phyloP scores from a whole-genome alignment of 306 rosid genomes.

The Prosopis cineraria region DNA sequence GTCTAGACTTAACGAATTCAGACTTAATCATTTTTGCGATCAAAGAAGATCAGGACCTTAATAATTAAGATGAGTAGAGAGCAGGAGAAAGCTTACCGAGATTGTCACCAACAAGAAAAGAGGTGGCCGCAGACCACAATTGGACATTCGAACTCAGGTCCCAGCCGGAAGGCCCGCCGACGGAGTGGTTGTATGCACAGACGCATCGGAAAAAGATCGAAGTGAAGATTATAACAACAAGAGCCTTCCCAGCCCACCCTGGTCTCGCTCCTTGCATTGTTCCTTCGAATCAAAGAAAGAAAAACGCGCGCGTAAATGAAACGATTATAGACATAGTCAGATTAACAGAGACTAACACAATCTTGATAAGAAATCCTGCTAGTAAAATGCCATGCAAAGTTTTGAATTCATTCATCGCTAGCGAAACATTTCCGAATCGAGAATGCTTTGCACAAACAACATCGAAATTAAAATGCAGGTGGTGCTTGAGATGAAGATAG shows the following conservation, averaged over 20 bases:
- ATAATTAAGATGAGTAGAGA: background rate
- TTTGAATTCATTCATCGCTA: background rate
- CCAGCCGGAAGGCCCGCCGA: constrained; percentile 81
- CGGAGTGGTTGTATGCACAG: constrained; percentile 55
- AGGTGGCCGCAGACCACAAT: constrained; percentile 53
- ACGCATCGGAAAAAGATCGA: constrained; percentile 62
- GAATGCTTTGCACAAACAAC: background rate
- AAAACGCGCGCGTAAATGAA: background rate
- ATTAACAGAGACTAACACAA: background rate
- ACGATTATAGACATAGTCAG: background rate
- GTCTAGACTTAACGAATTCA: background rate
- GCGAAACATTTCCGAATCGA: background rate
- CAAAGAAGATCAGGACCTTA: background rate
- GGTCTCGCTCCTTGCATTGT: constrained; percentile 56
- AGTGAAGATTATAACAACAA: constrained; percentile 49
- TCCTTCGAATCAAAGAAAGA: constrained; percentile 25
- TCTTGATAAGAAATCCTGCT: background rate
- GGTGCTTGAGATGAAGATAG: background rate
- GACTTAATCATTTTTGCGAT: background rate
- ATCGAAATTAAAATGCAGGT: background rate
- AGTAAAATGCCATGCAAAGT: background rate
- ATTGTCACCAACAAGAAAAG: constrained; percentile 62
- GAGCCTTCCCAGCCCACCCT: constrained; percentile 56
- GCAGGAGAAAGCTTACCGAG: constrained; percentile 50
- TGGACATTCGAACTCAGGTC: constrained; percentile 62